Evolutionary conservation across 1,284 basidiomycete genomes (phyloP).

Genomic region (Mycosarcoma maydis): DNA sequence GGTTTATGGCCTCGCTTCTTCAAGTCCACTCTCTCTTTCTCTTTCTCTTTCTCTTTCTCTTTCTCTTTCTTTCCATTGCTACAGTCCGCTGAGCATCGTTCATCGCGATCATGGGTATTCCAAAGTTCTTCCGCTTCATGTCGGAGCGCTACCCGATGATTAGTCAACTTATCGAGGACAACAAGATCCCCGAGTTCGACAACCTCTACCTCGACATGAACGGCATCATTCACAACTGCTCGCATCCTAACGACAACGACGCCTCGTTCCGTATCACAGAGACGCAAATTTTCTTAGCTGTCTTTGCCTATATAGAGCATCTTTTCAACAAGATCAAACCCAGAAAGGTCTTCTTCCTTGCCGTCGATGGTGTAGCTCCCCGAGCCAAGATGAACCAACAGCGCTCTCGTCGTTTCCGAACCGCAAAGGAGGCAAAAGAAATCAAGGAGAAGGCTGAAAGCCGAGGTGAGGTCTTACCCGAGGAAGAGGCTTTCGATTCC

Average conservation of each 20-base stretch:
- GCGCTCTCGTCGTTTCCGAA: conserved; percentile 81
- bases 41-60: too few relatives aligned
- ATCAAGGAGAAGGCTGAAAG: conserved; percentile 83
- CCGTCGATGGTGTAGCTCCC: conserved; percentile 96
- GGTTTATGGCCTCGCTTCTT: not conserved
- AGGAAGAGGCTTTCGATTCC: conserved; percentile 94
- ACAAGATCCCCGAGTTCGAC: conserved; percentile 90
- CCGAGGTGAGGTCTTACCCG: conserved; percentile 89
- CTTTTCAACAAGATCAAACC: conserved; percentile 97
- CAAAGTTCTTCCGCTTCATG: conserved; percentile 73
- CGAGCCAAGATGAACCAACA: conserved; percentile 99
- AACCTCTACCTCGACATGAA: conserved; percentile 96
- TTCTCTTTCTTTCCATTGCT: not conserved
- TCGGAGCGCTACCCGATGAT: conserved; percentile 96
- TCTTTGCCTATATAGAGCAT: conserved; percentile 96
- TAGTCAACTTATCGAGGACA: conserved; percentile 94
- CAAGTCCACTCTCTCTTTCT: not conserved
- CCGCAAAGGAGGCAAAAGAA: conserved; percentile 91
- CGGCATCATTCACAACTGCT: conserved; percentile 87
- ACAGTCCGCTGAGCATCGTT: conserved; percentile 10
- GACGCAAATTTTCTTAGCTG: conserved; percentile 95
- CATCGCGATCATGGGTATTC: conserved; percentile 57
- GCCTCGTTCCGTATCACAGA: conserved; percentile 90
- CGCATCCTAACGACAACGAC: conserved; percentile 89
- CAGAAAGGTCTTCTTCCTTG: conserved; percentile 88